Percentiles rank a stretch among this genome's conserved stretches.
These are phyloP conservation scores for Moringa oleifera DNA, from an alignment of 345 rosid genomes.

Conservation along the genomic window DNA sequence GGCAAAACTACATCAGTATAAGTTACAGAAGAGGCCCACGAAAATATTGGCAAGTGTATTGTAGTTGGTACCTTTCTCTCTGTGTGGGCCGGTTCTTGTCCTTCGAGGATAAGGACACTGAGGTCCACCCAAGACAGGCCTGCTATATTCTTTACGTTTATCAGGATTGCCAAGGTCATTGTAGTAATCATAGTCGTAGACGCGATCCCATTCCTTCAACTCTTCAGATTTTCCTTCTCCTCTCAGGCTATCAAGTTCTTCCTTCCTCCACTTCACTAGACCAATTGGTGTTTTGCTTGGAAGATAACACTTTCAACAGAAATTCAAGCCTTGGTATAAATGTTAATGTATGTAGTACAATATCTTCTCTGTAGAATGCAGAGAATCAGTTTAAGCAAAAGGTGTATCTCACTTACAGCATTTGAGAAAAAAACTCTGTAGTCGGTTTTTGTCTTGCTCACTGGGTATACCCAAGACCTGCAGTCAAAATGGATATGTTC, in stretches of 20 bases:
- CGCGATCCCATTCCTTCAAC: constrained; percentile 50
- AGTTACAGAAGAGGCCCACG: too few species aligned
- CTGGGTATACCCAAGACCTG: constrained; percentile 58
- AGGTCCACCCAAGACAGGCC: constrained; percentile 51
- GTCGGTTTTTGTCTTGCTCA: constrained; percentile 28
- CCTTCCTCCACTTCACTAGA: constrained; percentile 32
- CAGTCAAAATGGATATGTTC: constrained; percentile 43
- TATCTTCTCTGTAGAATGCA: not conserved
- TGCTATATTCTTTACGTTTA: constrained; percentile 24
- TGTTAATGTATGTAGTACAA: too few species aligned
- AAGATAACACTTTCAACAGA: constrained; percentile 41
- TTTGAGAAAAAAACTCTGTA: constrained; percentile 51
- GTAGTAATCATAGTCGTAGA: constrained; percentile 52
- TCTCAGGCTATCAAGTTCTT: constrained; percentile 45
- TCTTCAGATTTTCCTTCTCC: constrained; percentile 42
- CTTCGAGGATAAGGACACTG: constrained; percentile 51
- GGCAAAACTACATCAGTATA: too few species aligned
- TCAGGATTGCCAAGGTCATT: constrained; percentile 53
- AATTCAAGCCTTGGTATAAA: too few species aligned
- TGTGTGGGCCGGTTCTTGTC: constrained; percentile 36
- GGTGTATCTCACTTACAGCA: constrained; percentile 19
- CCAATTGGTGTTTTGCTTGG: constrained; percentile 47
- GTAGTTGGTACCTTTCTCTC: constrained; percentile 28
- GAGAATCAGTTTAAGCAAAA: too few species aligned
- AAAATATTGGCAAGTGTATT: too few species aligned